Evolutionary conservation across 2,329 filamentous ascomycete genomes (phyloP), one percentile per base, ranked within the genome.

Genomic region (Stagonosporopsis rhizophila): DNA sequence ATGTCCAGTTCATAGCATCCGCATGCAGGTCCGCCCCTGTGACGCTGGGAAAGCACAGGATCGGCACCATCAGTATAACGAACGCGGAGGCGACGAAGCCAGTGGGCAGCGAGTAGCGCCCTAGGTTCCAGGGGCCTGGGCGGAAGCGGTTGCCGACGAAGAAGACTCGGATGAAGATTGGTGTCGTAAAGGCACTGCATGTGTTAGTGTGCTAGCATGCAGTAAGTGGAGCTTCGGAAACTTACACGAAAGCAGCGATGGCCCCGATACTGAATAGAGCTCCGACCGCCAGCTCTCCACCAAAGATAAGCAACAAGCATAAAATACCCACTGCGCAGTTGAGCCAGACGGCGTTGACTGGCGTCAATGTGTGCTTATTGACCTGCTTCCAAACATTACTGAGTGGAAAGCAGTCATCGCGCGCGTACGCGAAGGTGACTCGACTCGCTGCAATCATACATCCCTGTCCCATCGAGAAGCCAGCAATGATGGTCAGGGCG

Each of bases 401-500:
- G 6, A 85, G 67, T 0, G 88, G 88, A 68, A 91, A 89, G 69
- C 86, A 89, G 64, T 85, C 87, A 66, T 91, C 88, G 30, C 89
- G 85, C 17, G 88, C 87, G 73, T 91, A 91, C 15, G 88, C 88
- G 66, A 89, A 91, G 1, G 87, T 89, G 40, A 90, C 88, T 44
- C 89, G 82, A 20, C 84, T 88, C 6, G 83, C 83, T 7, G 83
- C 82, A 34, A 91, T 84, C 85, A 89, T 90, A 70, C 87, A 89
- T 1, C 87, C 88, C 71, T 90, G 87, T 6, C 88, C 88, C 85
- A 90, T 90, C 37, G 83, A 85, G 68, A 90, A 90, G 2, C 86
- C 85, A 55, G 87, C 88, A 37, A 90, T 79, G 60, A 90, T 89
- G 2, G 87, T 90, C 38, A 90, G 74, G 0, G 82, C 77, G 12